Conservation (phyloP, 192 early-diverging fungal species). For the Mortierella claussenii region DNA sequence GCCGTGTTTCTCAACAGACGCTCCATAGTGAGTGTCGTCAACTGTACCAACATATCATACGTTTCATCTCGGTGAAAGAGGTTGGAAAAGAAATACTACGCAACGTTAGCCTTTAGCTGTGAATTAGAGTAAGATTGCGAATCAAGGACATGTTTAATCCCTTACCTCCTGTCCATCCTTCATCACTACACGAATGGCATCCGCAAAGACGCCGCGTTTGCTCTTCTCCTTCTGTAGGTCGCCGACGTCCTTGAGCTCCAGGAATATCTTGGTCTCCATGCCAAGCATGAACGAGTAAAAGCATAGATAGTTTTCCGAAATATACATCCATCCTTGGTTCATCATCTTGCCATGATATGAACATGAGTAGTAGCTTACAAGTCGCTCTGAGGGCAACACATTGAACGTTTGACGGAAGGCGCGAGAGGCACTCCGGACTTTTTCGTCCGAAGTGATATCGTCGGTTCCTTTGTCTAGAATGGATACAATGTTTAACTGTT, state of each 20-base stretch:
- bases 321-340: constrained; percentile 98
- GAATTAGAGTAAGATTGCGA: too few relatives aligned
- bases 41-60: constrained; percentile 92
- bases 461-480: constrained; percentile 74
- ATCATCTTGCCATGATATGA: constrained; percentile 83
- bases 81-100: constrained; percentile 89
- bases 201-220: constrained; percentile 90
- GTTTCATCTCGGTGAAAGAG: constrained; percentile 97
- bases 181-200: constrained; percentile 87
- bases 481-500: neutral
- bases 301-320: constrained; percentile 91
- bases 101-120: constrained; percentile 9
- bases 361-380: constrained; percentile 97
- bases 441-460: constrained; percentile 86
- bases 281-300: constrained; percentile 97
- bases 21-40: constrained; percentile 89
- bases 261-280: constrained; percentile 89
- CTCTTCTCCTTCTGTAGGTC: constrained; percentile 88
- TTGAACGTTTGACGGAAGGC: constrained; percentile 91
- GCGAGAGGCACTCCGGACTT: constrained; percentile 86
- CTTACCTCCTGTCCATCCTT: constrained; percentile 82
- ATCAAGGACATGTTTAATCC: too few relatives aligned
- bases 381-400: constrained; percentile 79
- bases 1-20: constrained; percentile 86
- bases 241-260: constrained; percentile 94